Evolutionary conservation across 2,329 filamentous ascomycete genomes (phyloP).

Genomic region (Nannizziopsis arthrosporioides): DNA sequence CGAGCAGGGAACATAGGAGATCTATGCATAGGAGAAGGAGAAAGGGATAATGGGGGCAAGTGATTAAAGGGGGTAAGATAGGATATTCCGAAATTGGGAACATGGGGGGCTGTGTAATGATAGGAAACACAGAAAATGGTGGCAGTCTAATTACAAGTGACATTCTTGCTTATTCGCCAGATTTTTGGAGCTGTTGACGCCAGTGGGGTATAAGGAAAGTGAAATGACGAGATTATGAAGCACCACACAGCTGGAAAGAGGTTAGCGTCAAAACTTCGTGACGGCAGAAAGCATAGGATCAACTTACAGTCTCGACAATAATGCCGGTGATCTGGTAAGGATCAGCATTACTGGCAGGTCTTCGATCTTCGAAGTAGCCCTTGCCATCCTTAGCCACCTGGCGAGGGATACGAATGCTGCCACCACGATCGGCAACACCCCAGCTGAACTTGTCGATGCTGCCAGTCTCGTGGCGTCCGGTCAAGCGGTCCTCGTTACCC

Average conservation of each 20-base stretch:
- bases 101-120: background rate
- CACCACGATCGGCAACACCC: constrained; percentile 91
- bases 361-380: constrained; percentile 85
- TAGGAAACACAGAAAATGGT: constrained; percentile 2
- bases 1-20: background rate
- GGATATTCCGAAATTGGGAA: constrained; percentile 5
- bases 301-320: constrained; percentile 56
- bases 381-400: constrained; percentile 75
- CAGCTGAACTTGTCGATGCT: constrained; percentile 86
- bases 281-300: background rate
- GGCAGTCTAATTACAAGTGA: constrained; percentile 8
- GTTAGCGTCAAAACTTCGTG: background rate
- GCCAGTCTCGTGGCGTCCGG: constrained; percentile 87
- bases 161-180: constrained; percentile 6
- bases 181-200: constrained; percentile 1
- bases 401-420: constrained; percentile 84
- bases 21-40: constrained; percentile 4
- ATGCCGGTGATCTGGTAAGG: constrained; percentile 77
- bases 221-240: constrained; percentile 28
- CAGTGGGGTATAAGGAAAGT: constrained; percentile 30
- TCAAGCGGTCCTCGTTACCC: constrained; percentile 89
- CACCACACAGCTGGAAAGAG: constrained; percentile 28
- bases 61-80: constrained; percentile 4
- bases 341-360: constrained; percentile 74
- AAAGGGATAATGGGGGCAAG: background rate